Conservation (phyloP, 2,329 filamentous ascomycete species). For the Reticulascus tulasneorum region DNA sequence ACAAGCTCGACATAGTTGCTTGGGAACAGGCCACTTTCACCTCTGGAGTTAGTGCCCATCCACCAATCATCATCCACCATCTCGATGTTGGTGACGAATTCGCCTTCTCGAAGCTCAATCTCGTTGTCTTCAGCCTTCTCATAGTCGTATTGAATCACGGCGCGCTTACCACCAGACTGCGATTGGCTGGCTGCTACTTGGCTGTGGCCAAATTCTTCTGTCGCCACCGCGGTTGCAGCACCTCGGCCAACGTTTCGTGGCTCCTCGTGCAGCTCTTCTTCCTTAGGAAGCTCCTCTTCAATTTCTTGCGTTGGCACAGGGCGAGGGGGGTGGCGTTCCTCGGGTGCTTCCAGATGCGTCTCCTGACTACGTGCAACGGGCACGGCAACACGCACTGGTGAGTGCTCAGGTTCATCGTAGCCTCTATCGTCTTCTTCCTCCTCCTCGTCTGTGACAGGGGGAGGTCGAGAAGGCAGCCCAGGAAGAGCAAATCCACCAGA, state of each 20-base stretch:
- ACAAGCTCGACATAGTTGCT: constrained; percentile 94
- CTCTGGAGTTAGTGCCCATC: constrained; percentile 84
- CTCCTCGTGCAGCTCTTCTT: constrained; percentile 60
- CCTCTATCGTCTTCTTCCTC: constrained; percentile 48
- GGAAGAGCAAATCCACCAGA: constrained; percentile 75
- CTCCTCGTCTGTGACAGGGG: constrained; percentile 52
- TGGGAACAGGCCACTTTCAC: constrained; percentile 88
- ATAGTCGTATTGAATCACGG: constrained; percentile 88
- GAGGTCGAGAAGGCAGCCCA: constrained; percentile 63
- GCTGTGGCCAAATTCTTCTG: constrained; percentile 37
- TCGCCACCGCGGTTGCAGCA: constrained; percentile 52
- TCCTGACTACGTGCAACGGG: constrained; percentile 68
- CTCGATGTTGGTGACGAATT: constrained; percentile 85
- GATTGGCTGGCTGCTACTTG: constrained; percentile 29
- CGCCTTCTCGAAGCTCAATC: constrained; percentile 83
- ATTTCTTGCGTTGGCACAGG: constrained; percentile 63
- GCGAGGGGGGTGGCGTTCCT: constrained; percentile 48
- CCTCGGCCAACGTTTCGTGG: constrained; percentile 57
- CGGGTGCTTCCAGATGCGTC: constrained; percentile 46
- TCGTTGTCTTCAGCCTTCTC: constrained; percentile 98
- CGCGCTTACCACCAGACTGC: constrained; percentile 57
- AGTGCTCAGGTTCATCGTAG: constrained; percentile 53
- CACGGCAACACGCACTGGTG: constrained; percentile 80
- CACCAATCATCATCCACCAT: constrained; percentile 99
- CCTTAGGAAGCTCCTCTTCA: constrained; percentile 56